Conservation (phyloP, 257 asterid species). For the Forsythia viridissima region DNA sequence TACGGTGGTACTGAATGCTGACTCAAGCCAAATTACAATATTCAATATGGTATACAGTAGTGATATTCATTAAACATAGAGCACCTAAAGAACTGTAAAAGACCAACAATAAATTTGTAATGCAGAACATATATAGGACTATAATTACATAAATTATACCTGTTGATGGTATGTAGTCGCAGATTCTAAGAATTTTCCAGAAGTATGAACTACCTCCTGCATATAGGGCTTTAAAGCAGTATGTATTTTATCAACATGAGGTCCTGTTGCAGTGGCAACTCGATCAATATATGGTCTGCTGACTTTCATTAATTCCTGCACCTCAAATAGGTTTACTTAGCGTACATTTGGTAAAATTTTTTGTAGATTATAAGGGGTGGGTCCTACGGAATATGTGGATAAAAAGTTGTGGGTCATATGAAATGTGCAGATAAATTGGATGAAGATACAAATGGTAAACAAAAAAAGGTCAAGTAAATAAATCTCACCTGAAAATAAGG, state of each 20-base stretch:
- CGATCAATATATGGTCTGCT: slow-evolving; percentile 84
- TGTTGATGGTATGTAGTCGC: slow-evolving; percentile 76
- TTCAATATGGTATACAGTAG: not conserved
- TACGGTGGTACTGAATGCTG: not conserved
- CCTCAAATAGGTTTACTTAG: not conserved
- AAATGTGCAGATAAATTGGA: not conserved
- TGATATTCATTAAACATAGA: not conserved
- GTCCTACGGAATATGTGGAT: no score
- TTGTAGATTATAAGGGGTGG: no score
- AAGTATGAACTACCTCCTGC: slow-evolving; percentile 53
- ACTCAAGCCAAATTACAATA: not conserved
- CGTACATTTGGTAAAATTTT: no score
- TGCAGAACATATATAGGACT: not conserved
- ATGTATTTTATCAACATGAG: slow-evolving; percentile 71
- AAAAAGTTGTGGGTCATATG: no score
- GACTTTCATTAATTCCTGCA: slow-evolving; percentile 66
- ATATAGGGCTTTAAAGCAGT: slow-evolving; percentile 62
- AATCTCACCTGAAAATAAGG: slow-evolving; percentile 74
- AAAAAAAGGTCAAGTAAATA: slow-evolving; percentile 5
- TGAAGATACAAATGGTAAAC: slow-evolving; percentile 15
- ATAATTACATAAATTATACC: slow-evolving; percentile 40
- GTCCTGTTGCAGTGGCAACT: slow-evolving; percentile 74
- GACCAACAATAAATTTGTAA: not conserved
- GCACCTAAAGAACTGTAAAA: not conserved
- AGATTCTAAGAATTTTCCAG: slow-evolving; percentile 69